Evolutionary conservation across 331 rosid genomes (phyloP).

Genomic region (Prunus yedoensis): DNA sequence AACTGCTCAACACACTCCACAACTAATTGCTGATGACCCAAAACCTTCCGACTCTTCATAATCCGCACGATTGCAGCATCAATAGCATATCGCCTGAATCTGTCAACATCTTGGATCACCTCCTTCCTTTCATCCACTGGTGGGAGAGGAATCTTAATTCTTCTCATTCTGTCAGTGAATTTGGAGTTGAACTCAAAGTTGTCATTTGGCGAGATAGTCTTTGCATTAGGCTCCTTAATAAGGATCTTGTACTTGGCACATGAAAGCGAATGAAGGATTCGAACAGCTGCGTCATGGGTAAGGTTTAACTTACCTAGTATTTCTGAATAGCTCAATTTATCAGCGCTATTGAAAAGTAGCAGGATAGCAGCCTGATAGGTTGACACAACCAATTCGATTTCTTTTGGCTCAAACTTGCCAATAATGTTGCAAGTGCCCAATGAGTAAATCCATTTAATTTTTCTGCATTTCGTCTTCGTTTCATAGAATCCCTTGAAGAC

Average conservation of each 20-base stretch:
- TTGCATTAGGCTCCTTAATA: slow-evolving; percentile 63
- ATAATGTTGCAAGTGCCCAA: slow-evolving; percentile 66
- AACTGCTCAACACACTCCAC: slow-evolving; percentile 76
- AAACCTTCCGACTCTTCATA: slow-evolving; percentile 75
- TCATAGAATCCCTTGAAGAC: slow-evolving; percentile 69
- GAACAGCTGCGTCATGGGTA: slow-evolving; percentile 50
- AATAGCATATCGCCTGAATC: slow-evolving; percentile 76
- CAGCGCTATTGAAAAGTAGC: slow-evolving; percentile 65
- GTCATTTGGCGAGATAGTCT: slow-evolving; percentile 50
- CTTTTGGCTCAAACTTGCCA: slow-evolving; percentile 67
- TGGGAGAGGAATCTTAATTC: slow-evolving; percentile 86
- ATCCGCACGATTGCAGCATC: slow-evolving; percentile 86
- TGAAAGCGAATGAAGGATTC: slow-evolving; percentile 78
- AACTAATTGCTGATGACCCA: slow-evolving; percentile 67
- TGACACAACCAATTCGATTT: slow-evolving; percentile 71
- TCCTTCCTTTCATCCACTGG: slow-evolving; percentile 75
- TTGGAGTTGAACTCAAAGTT: slow-evolving; percentile 66
- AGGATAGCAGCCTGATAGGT: slow-evolving; percentile 87
- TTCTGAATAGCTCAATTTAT: slow-evolving; percentile 71
- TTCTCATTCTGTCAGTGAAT: slow-evolving; percentile 77
- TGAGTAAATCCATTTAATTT: slow-evolving; percentile 81
- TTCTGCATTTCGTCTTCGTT: slow-evolving; percentile 60
- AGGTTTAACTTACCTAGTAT: slow-evolving; percentile 68
- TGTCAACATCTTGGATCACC: slow-evolving; percentile 75
- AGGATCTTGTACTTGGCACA: slow-evolving; percentile 82